phyloP scores from a whole-genome alignment of 1,284 basidiomycete genomes.

The Naganishia sp. region DNA sequence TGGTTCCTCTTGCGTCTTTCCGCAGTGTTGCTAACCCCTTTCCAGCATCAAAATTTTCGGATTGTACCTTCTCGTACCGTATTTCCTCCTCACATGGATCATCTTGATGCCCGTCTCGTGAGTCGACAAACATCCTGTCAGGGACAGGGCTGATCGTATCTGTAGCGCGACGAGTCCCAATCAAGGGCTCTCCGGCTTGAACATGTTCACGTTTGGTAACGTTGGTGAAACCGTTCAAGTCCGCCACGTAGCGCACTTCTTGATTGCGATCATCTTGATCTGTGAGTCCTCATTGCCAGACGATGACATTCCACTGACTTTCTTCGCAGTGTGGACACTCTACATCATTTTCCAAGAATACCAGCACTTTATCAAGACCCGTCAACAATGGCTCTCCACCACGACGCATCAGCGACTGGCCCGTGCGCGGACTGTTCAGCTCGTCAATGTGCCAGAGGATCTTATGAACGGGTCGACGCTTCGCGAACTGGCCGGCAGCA shows the following conservation, averaged over 20 bases:
- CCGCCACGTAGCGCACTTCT: constrained; percentile 74
- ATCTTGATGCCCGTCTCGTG: constrained; percentile 48
- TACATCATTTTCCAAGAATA: constrained; percentile 80
- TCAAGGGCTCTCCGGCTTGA: constrained; percentile 63
- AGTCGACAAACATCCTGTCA: constrained; percentile 28
- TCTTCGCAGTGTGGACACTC: constrained; percentile 69
- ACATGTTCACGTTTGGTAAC: constrained; percentile 80
- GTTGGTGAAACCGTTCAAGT: constrained; percentile 59
- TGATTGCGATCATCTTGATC: constrained; percentile 73
- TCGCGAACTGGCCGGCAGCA: constrained; percentile 60
- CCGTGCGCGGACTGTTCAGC: constrained; percentile 82
- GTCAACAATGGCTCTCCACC: constrained; percentile 81
- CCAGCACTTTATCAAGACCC: constrained; percentile 73
- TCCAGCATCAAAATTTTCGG: constrained; percentile 50
- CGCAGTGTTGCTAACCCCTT: not conserved
- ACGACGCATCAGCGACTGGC: constrained; percentile 69
- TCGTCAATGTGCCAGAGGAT: constrained; percentile 83
- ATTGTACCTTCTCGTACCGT: constrained; percentile 74
- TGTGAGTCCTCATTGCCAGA: constrained; percentile 56
- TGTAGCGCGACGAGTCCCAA: constrained; percentile 52
- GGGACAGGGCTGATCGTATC: constrained; percentile 43
- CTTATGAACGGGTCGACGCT: constrained; percentile 60
- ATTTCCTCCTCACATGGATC: constrained; percentile 62
- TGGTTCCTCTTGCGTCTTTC: not conserved
- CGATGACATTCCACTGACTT: constrained; percentile 10